Conservation (phyloP, 2,329 filamentous ascomycete species). For the Periconia sp. region DNA sequence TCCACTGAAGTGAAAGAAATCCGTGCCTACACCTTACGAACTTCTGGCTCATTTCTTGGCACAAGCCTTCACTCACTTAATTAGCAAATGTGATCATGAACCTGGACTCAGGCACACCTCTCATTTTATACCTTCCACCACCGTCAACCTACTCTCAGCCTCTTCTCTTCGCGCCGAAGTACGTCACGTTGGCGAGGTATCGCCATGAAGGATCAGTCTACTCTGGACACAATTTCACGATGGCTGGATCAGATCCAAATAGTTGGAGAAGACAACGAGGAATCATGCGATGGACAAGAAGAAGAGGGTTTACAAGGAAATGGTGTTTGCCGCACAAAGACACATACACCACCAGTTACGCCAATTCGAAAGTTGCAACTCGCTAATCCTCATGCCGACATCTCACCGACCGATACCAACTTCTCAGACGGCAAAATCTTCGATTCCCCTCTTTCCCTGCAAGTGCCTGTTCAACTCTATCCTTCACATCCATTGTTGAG, state of each 20-base stretch:
- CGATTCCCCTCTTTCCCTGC: constrained; percentile 12
- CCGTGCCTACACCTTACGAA: too few relatives aligned
- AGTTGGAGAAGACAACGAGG: neutral
- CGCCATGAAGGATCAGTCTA: neutral
- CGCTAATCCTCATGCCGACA: constrained; percentile 1
- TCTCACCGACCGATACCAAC: constrained; percentile 28
- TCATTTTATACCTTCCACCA: too few relatives aligned
- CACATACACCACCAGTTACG: neutral
- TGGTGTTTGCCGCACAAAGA: neutral
- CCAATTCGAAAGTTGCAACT: neutral
- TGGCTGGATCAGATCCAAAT: neutral
- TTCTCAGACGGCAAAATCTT: constrained; percentile 27
- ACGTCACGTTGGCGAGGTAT: neutral
- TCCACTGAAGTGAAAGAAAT: too few relatives aligned
- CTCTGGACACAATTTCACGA: neutral
- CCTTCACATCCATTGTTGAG: neutral
- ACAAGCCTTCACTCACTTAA: neutral
- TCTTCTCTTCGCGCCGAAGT: neutral
- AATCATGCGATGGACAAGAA: neutral
- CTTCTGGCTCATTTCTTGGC: neutral
- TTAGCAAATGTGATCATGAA: neutral
- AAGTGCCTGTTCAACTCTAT: neutral
- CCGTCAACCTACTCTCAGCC: neutral
- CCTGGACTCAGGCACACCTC: neutral
- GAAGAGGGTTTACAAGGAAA: neutral